Evolutionary conservation across 2,329 filamentous ascomycete genomes (phyloP).

Genomic region (Beauveria pseudobassiana): DNA sequence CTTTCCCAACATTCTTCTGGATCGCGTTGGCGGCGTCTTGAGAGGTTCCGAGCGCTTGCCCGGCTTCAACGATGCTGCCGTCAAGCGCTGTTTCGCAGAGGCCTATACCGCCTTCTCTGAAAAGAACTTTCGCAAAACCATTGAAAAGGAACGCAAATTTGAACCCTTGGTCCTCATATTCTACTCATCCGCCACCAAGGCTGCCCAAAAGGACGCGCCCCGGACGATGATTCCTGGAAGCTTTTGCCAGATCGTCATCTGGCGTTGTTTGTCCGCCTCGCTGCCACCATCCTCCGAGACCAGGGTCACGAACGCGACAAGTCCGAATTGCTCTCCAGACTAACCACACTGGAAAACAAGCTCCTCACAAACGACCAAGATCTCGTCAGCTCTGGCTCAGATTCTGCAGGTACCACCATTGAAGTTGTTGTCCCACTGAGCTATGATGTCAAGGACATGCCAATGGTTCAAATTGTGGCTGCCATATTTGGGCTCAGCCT

Average conservation of each 20-base stretch:
- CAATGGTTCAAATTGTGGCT: conserved; percentile 78
- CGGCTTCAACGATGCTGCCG: conserved; percentile 81
- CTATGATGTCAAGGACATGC: conserved; percentile 96
- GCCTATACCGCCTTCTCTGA: conserved; percentile 93
- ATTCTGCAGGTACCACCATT: conserved; percentile 44
- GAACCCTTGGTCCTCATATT: conserved; percentile 94
- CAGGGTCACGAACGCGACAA: conserved; percentile 80
- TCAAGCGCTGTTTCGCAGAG: conserved; percentile 90
- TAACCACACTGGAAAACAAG: conserved; percentile 84
- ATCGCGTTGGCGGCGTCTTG: conserved; percentile 73
- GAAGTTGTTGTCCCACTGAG: conserved; percentile 78
- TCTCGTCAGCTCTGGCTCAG: conserved; percentile 38
- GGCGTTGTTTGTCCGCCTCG: conserved; percentile 84
- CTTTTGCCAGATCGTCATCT: conserved; percentile 88
- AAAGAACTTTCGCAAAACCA: conserved; percentile 75
- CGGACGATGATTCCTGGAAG: conserved; percentile 84
- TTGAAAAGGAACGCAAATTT: conserved; percentile 88
- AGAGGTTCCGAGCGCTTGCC: conserved; percentile 75
- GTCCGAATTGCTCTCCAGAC: conserved; percentile 71
- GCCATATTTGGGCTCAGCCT: conserved; percentile 76
- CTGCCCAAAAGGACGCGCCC: conserved; percentile 62
- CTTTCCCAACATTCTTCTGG: conserved; percentile 49
- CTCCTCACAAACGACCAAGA: conserved; percentile 91
- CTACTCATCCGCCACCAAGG: conserved; percentile 89
- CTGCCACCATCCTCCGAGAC: conserved; percentile 71